Evolutionary conservation across 345 rosid species (phyloP), one percentile per base, ranked within the genome.

Genomic region (Lagerstroemia speciosa): DNA sequence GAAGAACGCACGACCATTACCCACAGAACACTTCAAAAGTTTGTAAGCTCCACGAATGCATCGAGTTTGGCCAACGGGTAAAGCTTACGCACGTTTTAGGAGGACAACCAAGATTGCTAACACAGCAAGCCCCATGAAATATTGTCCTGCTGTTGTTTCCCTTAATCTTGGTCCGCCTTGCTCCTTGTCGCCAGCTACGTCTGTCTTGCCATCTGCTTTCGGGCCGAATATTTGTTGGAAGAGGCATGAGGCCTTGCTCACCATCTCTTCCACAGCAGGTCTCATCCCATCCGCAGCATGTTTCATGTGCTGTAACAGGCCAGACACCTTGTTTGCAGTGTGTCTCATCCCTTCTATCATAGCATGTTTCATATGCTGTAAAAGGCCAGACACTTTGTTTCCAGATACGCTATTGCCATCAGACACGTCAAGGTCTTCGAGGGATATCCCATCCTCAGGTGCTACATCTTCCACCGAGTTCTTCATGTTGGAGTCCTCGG

Each of bases 61-160:
- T n/a, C n/a, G n/a, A n/a, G n/a, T n/a, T n/a, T n/a, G n/a, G n/a
- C n/a, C n/a, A n/a, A n/a, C n/a, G n/a, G n/a, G n/a, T n/a, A n/a
- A n/a, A n/a, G n/a, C n/a, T n/a, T n/a, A n/a, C n/a, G n/a, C n/a
- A n/a, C 96, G 84, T 79, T 80, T 91, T 68, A 87, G 66, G 69
- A 87, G 72, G 41, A 87, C 89, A 76, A 91, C 79, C 65, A 81
- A 67, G 33, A 89, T 86, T 29, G 81, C 93, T 78, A 83, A 72
- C 48, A 86, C 81, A 17, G 83, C 93, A 81, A 89, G 76, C 63
- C 77, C 92, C 79, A 87, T 67, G n/a, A 91, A 31, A 10, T 83
- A 43, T 36, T 77, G 73, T 12, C 67, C 52, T 6, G 24, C 20
- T 8, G 82, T 31, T 36, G 77, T 70, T 37, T 27, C 52, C 31